phyloP scores from a whole-genome alignment of 2,329 filamentous ascomycete genomes.

The Hypoxylon sp. region DNA sequence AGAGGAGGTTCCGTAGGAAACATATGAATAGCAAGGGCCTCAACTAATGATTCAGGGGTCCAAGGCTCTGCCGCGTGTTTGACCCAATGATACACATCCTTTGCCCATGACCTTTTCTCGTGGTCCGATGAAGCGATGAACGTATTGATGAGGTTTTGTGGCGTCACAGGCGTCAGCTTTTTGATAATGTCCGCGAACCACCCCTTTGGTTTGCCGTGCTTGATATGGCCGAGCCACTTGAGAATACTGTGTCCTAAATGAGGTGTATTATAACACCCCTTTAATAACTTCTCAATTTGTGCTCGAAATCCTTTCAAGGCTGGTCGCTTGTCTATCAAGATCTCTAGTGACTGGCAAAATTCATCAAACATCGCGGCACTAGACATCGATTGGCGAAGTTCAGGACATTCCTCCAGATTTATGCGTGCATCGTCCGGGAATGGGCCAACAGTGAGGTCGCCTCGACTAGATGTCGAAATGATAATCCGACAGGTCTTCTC shows the following conservation, averaged over 20 bases:
- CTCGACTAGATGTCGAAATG: neutral
- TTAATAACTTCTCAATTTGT: slow-evolving; percentile 2
- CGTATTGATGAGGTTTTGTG: neutral
- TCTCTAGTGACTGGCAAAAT: neutral
- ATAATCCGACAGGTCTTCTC: slow-evolving; percentile 4
- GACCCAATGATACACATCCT: slow-evolving; percentile 16
- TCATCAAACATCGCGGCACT: neutral
- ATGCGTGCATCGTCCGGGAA: neutral
- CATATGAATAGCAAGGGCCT: neutral
- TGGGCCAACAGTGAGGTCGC: neutral
- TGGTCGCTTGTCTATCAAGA: neutral
- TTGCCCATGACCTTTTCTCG: neutral
- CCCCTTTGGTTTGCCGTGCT: slow-evolving; percentile 1
- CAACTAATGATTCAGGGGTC: slow-evolving; percentile 15
- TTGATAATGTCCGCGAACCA: slow-evolving; percentile 4
- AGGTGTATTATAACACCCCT: neutral
- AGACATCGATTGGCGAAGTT: neutral
- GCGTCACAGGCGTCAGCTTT: neutral
- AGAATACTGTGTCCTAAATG: slow-evolving; percentile 17
- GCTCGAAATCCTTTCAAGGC: neutral
- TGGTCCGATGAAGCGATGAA: slow-evolving; percentile 3
- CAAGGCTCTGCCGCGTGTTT: slow-evolving; percentile 22
- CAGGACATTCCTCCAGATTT: neutral
- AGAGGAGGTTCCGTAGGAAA: slow-evolving; percentile 2
- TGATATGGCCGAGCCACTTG: slow-evolving; percentile 9